These are phyloP conservation scores for Apiotrichum akiyoshidainum DNA, from an alignment of 1,284 basidiomycete genomes.

Conservation along the genomic window DNA sequence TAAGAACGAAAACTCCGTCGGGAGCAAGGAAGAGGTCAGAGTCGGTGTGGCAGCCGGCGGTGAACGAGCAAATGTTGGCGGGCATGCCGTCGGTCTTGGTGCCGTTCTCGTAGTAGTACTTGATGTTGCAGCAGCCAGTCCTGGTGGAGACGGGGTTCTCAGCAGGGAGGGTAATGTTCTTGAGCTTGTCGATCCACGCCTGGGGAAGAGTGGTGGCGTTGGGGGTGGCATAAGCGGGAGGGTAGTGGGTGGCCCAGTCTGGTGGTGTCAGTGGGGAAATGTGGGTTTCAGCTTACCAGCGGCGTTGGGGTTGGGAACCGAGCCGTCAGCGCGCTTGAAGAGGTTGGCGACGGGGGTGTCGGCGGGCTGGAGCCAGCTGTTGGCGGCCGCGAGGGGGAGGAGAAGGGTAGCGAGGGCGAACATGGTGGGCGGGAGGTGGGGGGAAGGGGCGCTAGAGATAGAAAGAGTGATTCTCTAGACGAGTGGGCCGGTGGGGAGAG, in stretches of 20 bases:
- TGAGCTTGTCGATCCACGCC: slow-evolving; percentile 29
- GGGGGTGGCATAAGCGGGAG: slow-evolving; percentile 13
- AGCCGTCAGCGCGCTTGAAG: slow-evolving; percentile 23
- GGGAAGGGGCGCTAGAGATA: neutral
- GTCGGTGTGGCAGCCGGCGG: slow-evolving; percentile 37
- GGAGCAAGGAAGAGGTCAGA: slow-evolving; percentile 37
- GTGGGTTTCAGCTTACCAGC: slow-evolving; percentile 9
- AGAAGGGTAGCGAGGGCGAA: slow-evolving; percentile 9
- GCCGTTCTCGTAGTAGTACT: neutral
- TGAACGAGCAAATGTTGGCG: slow-evolving; percentile 46
- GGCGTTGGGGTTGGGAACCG: slow-evolving; percentile 13
- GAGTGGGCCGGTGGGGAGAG: neutral
- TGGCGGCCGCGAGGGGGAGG: slow-evolving; percentile 8
- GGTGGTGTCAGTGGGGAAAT: neutral
- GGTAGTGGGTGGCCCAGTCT: slow-evolving; percentile 25
- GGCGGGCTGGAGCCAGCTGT: slow-evolving; percentile 14
- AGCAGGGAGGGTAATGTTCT: slow-evolving; percentile 12
- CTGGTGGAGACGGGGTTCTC: slow-evolving; percentile 14
- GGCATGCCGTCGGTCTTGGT: slow-evolving; percentile 22
- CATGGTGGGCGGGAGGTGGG: slow-evolving; percentile 9
- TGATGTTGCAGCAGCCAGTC: slow-evolving; percentile 21
- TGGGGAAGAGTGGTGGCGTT: slow-evolving; percentile 21
- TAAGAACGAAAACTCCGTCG: slow-evolving; percentile 40
- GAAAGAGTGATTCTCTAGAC: slow-evolving; percentile 4
- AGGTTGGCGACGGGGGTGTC: slow-evolving; percentile 19